These are phyloP conservation scores for Moesziomyces aphidis DNA, from an alignment of 1,284 basidiomycete species.

Conservation along the genomic window DNA sequence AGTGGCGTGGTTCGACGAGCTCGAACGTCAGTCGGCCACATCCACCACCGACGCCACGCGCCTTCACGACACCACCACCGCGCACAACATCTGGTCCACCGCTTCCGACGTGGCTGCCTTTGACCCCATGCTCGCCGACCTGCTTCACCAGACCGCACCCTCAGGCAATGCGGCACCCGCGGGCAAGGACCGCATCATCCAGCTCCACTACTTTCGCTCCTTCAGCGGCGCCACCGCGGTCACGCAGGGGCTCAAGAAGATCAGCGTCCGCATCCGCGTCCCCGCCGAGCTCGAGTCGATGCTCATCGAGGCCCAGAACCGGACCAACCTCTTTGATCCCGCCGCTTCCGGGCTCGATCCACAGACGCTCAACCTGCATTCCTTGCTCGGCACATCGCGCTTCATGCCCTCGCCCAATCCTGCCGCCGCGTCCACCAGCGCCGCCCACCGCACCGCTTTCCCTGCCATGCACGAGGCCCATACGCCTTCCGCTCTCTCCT, in stretches of 20 bases:
- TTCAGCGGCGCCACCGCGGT: conserved; percentile 11
- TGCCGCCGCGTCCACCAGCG: not conserved
- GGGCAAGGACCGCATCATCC: conserved; percentile 7
- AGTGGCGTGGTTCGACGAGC: conserved; percentile 14
- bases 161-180: not conserved
- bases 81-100: not conserved
- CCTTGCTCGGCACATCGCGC: conserved; percentile 7
- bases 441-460: not conserved
- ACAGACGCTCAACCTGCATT: conserved; percentile 10
- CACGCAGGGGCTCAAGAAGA: conserved; percentile 12
- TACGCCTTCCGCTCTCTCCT: conserved; percentile 1
- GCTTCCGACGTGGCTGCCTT: conserved; percentile 4
- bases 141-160: conserved; percentile 1
- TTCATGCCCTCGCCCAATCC: not conserved
- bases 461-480: not conserved
- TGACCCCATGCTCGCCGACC: conserved; percentile 10
- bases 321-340: conserved; percentile 3
- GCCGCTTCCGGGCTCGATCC: conserved; percentile 6
- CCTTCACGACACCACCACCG: not conserved
- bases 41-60: not conserved
- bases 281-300: conserved; percentile 14
- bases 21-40: conserved; percentile 4
- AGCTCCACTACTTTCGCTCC: conserved; percentile 13
- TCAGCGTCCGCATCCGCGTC: conserved; percentile 9
- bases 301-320: conserved; percentile 12